Conservation (phyloP, 1,139 yeast genomes). For the Pichiaceae sp. region DNA sequence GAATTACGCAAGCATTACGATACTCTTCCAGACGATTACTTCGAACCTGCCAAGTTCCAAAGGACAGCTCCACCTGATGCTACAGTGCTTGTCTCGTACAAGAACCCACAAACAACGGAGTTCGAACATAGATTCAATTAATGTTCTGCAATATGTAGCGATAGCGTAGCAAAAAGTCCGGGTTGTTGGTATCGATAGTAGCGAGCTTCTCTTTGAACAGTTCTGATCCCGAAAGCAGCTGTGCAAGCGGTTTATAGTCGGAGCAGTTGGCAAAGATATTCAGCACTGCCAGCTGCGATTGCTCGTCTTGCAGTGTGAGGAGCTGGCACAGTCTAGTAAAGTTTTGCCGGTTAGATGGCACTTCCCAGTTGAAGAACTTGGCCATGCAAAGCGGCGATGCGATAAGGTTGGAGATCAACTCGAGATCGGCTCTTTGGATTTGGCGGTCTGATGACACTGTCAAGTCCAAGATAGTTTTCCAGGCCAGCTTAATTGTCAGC, state of each 20-base stretch:
- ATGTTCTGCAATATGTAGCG: no score
- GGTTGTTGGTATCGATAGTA: no score
- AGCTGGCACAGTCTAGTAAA: constrained; percentile 32
- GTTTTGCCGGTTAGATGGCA: constrained; percentile 22
- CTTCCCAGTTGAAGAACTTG: constrained; percentile 37
- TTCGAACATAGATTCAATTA: constrained; percentile 12
- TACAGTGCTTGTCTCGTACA: constrained; percentile 9
- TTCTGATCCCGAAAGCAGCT: constrained; percentile 24
- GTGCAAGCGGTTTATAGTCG: constrained; percentile 37
- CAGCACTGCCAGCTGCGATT: constrained; percentile 34
- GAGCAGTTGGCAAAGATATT: constrained; percentile 44
- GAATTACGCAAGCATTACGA: no score
- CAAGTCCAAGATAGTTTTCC: constrained; percentile 29
- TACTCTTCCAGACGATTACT: no score
- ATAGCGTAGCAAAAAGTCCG: neutral
- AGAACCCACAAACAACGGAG: constrained; percentile 20
- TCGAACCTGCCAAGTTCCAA: no score
- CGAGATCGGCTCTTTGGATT: constrained; percentile 40
- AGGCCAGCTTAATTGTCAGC: constrained; percentile 30
- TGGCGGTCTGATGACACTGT: constrained; percentile 28
- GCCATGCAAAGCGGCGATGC: constrained; percentile 36
- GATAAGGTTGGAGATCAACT: constrained; percentile 39
- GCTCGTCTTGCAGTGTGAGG: constrained; percentile 30
- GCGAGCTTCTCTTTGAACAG: constrained; percentile 25
- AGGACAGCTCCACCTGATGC: constrained; percentile 9